Evolutionary conservation across 2,329 filamentous ascomycete species (phyloP).

Genomic region (Aureobasidium lini): DNA sequence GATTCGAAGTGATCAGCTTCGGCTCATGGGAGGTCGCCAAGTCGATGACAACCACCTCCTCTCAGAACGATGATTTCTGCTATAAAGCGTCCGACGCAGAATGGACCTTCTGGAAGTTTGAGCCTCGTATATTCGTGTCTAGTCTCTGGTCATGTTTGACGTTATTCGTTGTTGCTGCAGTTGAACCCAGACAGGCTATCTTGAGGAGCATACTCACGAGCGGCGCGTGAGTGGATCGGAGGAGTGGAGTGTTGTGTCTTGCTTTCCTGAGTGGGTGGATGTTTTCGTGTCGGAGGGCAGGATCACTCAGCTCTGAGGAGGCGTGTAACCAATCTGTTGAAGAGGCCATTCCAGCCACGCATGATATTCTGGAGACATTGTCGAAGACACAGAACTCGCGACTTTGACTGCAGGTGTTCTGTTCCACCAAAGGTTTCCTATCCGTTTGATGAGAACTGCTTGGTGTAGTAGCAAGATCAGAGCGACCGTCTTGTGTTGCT

Average conservation of each 20-base stretch:
- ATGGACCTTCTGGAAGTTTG: no score
- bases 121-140: no score
- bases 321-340: constrained; percentile 2
- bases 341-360: constrained; percentile 10
- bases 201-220: no score
- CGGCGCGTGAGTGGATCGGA: no score
- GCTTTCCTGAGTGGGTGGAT: not conserved
- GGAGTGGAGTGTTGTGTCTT: not conserved
- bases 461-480: constrained; percentile 1
- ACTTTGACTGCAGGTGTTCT: constrained; percentile 8
- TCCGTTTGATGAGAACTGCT: constrained; percentile 2
- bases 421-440: constrained; percentile 7
- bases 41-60: no score
- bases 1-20: no score
- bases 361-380: constrained; percentile 8
- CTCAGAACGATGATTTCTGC: no score
- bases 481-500: constrained; percentile 8
- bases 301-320: not conserved
- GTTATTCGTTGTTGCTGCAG: no score
- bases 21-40: no score
- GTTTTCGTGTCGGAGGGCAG: not conserved
- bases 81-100: no score
- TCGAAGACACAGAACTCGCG: not conserved
- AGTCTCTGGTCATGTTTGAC: no score
- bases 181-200: no score